Conservation (phyloP, 1,284 basidiomycete species). For the Leccinum griseonigrum region DNA sequence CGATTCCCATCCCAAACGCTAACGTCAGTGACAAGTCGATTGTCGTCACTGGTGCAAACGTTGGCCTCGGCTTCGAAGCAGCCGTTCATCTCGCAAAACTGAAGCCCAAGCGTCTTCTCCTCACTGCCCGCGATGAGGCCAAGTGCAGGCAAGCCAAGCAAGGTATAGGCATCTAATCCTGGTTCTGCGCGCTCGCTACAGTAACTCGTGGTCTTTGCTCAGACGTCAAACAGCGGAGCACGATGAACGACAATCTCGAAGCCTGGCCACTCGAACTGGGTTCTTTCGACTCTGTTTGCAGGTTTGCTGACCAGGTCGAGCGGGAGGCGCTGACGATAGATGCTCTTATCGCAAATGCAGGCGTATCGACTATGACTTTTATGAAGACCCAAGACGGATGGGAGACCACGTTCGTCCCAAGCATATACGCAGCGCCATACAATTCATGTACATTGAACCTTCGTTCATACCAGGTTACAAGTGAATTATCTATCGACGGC, state of each 20-base stretch:
- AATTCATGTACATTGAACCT: neutral
- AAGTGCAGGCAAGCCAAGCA: conserved; percentile 25
- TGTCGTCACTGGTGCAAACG: conserved; percentile 32
- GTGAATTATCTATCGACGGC: conserved; percentile 34
- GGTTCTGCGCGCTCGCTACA: neutral
- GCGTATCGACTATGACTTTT: conserved; percentile 16
- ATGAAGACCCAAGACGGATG: conserved; percentile 29
- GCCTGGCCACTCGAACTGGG: conserved; percentile 27
- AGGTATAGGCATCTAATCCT: conserved; percentile 10
- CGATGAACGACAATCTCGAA: conserved; percentile 18
- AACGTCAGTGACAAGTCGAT: conserved; percentile 33
- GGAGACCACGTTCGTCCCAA: conserved; percentile 27
- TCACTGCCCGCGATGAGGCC: conserved; percentile 28
- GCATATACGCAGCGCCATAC: neutral
- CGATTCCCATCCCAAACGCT: conserved; percentile 20
- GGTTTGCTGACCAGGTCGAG: conserved; percentile 27
- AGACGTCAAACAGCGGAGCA: conserved; percentile 23
- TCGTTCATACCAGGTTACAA: conserved; percentile 24
- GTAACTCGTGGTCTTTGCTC: neutral
- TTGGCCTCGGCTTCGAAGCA: conserved; percentile 36
- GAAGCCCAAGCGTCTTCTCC: conserved; percentile 25
- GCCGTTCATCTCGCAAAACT: conserved; percentile 30
- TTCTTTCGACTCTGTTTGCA: conserved; percentile 33
- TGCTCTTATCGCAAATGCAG: conserved; percentile 28
- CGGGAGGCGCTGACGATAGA: conserved; percentile 18